Percentiles rank a stretch among this genome's conserved stretches.
These are phyloP conservation scores for Haberlea rhodopensis DNA, from an alignment of 257 asterid species.

Conservation along the genomic window DNA sequence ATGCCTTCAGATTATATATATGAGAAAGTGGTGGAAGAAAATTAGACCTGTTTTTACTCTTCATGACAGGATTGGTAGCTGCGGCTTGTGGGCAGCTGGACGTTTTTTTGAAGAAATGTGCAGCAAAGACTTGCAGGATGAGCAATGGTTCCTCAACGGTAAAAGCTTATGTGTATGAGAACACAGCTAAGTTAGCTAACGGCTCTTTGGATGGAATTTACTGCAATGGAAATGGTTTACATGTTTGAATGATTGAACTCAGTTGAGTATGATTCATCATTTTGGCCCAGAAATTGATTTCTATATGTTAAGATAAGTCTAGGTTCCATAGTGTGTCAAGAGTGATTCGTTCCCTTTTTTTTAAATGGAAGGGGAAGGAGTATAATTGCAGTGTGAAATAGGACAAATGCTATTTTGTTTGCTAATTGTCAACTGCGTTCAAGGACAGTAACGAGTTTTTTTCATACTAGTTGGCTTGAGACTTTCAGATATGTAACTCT, in stretches of 20 bases:
- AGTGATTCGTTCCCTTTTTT: background rate
- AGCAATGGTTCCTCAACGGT: conserved; percentile 48
- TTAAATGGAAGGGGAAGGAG: too few species aligned
- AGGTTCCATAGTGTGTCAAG: background rate
- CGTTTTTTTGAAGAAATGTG: conserved; percentile 42
- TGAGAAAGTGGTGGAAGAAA: background rate
- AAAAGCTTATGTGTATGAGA: conserved; percentile 46
- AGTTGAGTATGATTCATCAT: background rate
- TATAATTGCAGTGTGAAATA: background rate
- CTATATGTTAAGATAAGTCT: background rate
- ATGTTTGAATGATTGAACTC: conserved; percentile 34
- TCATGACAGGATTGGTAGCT: conserved; percentile 59
- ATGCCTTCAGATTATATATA: too few species aligned
- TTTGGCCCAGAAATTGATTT: background rate
- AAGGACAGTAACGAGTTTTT: background rate
- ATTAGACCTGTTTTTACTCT: background rate
- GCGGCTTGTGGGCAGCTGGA: conserved; percentile 72
- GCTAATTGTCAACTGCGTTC: background rate
- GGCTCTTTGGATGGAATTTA: conserved; percentile 56
- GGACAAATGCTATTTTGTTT: background rate
- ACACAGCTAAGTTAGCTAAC: conserved; percentile 43
- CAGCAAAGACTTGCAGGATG: conserved; percentile 28
- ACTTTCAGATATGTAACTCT: too few species aligned
- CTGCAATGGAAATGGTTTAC: conserved; percentile 65
- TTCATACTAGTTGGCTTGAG: background rate